Percentiles rank a stretch among this genome's conserved stretches.
phyloP scores from a whole-genome alignment of 345 rosid genomes.

The Euphorbia peplus region DNA sequence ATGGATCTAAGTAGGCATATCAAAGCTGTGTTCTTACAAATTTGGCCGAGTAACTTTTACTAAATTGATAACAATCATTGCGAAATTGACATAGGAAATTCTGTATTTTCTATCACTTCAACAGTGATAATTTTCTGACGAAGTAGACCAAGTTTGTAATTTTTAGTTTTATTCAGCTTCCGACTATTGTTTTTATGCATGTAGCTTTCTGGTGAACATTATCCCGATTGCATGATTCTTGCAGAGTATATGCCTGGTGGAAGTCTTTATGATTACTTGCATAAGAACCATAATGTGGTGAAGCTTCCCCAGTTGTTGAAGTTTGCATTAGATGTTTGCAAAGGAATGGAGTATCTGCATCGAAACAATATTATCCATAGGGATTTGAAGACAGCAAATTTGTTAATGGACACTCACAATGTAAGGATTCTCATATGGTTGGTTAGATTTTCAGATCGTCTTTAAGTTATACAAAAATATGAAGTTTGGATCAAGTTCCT shows the following conservation, averaged over 20 bases:
- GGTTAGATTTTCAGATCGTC: conserved; percentile 3
- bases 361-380: conserved; percentile 64
- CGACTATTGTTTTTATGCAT: not conserved
- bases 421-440: conserved; percentile 30
- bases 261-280: conserved; percentile 67
- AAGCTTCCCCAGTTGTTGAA: conserved; percentile 50
- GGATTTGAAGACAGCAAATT: conserved; percentile 78
- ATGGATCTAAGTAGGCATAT: not conserved
- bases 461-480: not conserved
- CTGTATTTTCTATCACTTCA: not conserved
- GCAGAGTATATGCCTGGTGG: conserved; percentile 84
- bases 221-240: conserved; percentile 17
- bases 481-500: not conserved
- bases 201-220: not conserved
- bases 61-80: not conserved
- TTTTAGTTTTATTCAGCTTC: not conserved
- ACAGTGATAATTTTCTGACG: not conserved
- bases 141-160: not conserved
- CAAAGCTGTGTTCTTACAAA: not conserved
- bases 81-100: not conserved
- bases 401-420: conserved; percentile 58
- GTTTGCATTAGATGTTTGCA: conserved; percentile 67
- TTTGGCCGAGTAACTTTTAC: not conserved
- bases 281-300: conserved; percentile 46
- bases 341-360: conserved; percentile 81